Evolutionary conservation across 768 basidiomycete genomes (phyloP).

Genomic region (Kwoniella newhampshirensis): DNA sequence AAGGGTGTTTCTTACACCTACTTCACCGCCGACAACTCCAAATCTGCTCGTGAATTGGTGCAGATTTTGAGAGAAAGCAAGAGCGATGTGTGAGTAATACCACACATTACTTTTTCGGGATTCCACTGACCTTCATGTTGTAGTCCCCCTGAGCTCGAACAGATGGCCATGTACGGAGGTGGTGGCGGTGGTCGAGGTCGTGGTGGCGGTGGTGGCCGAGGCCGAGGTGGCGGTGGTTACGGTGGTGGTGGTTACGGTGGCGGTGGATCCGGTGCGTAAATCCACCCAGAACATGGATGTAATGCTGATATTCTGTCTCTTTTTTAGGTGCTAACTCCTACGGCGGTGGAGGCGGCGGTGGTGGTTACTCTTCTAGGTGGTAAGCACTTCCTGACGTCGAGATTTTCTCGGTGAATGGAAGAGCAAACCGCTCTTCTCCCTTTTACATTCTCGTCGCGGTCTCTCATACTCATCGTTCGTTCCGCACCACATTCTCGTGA

Average conservation of each 20-base stretch:
- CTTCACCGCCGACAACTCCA: slow-evolving; percentile 94
- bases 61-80: slow-evolving; percentile 72
- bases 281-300: no score
- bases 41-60: slow-evolving; percentile 87
- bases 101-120: background rate
- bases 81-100: slow-evolving; percentile 55
- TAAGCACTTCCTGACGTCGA: slow-evolving; percentile 12
- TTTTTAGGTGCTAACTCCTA: slow-evolving; percentile 27
- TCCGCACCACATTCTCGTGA: no score
- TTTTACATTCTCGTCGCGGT: no score
- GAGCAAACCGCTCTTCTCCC: no score
- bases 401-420: no score
- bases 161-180: slow-evolving; percentile 85
- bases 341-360: slow-evolving; percentile 41
- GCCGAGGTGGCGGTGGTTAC: slow-evolving; percentile 39
- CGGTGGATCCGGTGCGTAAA: slow-evolving; percentile 21
- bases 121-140: background rate
- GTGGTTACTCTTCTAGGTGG: slow-evolving; percentile 46
- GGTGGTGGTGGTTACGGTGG: slow-evolving; percentile 37
- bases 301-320: no score
- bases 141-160: slow-evolving; percentile 84
- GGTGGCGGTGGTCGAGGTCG: slow-evolving; percentile 61
- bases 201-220: slow-evolving; percentile 44
- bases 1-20: slow-evolving; percentile 92
- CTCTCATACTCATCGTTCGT: no score